These are phyloP conservation scores for Microdochium bolleyi DNA, from an alignment of 2,329 filamentous ascomycete genomes.

Conservation along the genomic window DNA sequence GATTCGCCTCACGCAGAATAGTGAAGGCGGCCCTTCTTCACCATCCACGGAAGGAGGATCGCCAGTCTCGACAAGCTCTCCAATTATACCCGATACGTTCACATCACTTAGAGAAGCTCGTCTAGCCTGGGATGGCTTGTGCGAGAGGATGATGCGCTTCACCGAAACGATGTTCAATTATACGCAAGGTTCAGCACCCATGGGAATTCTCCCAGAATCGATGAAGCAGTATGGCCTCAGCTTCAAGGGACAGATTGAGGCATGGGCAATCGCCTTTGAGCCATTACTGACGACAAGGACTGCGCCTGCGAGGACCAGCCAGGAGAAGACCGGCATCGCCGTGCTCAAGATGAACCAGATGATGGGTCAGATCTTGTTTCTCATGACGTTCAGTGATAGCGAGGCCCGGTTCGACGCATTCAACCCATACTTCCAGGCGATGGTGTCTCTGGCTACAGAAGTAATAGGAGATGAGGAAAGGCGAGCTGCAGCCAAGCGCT, in stretches of 20 bases:
- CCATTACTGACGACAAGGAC: conserved; percentile 42
- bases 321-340: conserved; percentile 52
- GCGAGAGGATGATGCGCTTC: conserved; percentile 49
- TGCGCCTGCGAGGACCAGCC: conserved; percentile 37
- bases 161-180: conserved; percentile 44
- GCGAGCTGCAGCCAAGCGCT: conserved; percentile 36
- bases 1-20: conserved; percentile 38
- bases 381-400: conserved; percentile 51
- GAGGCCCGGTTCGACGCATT: conserved; percentile 53
- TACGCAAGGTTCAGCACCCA: conserved; percentile 39
- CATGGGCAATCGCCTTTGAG: conserved; percentile 50
- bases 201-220: conserved; percentile 41
- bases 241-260: conserved; percentile 41
- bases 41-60: conserved; percentile 35
- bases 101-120: conserved; percentile 45
- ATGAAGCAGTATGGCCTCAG: conserved; percentile 37
- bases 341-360: conserved; percentile 56
- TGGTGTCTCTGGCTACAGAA: conserved; percentile 50
- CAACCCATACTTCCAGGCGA: conserved; percentile 39
- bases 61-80: conserved; percentile 27
- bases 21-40: conserved; percentile 25
- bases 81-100: conserved; percentile 36
- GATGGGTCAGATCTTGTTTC: conserved; percentile 48
- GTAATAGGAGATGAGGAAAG: conserved; percentile 51
- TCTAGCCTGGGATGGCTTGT: conserved; percentile 45